Base-by-base conservation (phyloP, 1,139 yeast genomes). In the Chernovozyma aurita region DNA sequence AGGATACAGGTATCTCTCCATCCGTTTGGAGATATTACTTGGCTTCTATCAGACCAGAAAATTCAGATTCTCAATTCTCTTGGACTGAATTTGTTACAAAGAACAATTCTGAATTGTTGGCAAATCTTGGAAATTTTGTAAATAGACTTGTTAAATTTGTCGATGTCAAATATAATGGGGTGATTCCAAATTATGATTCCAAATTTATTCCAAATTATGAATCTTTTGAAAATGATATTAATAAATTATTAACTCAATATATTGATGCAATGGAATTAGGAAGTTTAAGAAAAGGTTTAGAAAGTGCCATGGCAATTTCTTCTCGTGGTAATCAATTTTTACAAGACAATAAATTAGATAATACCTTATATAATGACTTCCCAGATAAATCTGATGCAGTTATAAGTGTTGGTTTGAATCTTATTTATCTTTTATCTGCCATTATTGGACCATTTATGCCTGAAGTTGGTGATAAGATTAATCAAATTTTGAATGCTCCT, bases 1-100 rank as follows among this genome's bases (percentile, higher is more conserved):
- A 87, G 63, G 96, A 85, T 29, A 85, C 95, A 28, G 96, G 97
- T 28, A 63, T 92, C 26, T 71, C 95, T 2, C 80, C 97, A 31
- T 83, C 95, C 28, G 97, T 92, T 31, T 92, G 98, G 98, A 81
- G 99, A 73, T 92, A 90, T 64, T 94, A 92, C 63, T 73, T 92
- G 59, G 83, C 95, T 3, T 77, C 90, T 31, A 80, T 90, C 28
- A 81, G 99, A 61, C 99, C 99, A 20, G 99, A 92, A 69, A 72
- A 88, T 33, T 81, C 95, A 33, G 99, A 92, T 61, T 81, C 98
- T 24, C 96, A 90, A 57, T 92, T 92, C 63, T 88, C 97, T 2
- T 92, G 99, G 99, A 76, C 76, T 40, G 97, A 92, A 57, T 90
- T 92, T 62, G 97, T 88, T 45, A 75, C 95, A 37, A 85, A 88